Evolutionary conservation across 305 asterid genomes (phyloP).

Genomic region (Rubia occidens): DNA sequence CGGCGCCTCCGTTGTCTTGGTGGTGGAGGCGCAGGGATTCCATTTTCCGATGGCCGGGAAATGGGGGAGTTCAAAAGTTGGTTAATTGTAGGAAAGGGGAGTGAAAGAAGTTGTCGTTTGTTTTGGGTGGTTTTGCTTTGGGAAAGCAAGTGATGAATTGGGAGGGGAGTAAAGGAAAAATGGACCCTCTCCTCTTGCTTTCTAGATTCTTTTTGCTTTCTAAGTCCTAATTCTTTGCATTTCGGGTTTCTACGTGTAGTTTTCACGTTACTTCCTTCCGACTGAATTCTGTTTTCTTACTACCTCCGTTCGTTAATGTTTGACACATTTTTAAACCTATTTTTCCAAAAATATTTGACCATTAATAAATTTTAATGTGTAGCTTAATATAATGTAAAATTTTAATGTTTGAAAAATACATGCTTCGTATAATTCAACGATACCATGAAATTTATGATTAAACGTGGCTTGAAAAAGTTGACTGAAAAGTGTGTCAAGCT

Average conservation of each 20-base stretch:
- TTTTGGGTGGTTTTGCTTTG: slow-evolving; percentile 9
- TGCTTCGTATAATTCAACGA: no score
- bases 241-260: neutral
- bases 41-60: slow-evolving; percentile 5
- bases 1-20: neutral
- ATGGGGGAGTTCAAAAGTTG: slow-evolving; percentile 7
- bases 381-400: no score
- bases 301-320: no score
- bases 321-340: no score
- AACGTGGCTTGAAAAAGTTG: no score
- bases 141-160: slow-evolving; percentile 15
- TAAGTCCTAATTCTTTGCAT: neutral
- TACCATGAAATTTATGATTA: no score
- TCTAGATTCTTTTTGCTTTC: neutral
- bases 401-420: no score
- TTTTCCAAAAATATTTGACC: no score
- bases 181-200: slow-evolving; percentile 2
- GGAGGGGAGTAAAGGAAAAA: slow-evolving; percentile 9
- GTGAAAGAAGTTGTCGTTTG: neutral
- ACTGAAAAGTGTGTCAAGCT: no score
- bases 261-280: neutral
- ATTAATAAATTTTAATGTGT: no score
- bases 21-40: neutral
- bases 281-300: no score
- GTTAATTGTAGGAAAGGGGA: neutral